A percentile compares a stretch with the other conserved stretches of the same genome.
These are phyloP conservation scores for Flaveria bidentis DNA, from an alignment of 129 eudicot genomes.

Conservation along the genomic window DNA sequence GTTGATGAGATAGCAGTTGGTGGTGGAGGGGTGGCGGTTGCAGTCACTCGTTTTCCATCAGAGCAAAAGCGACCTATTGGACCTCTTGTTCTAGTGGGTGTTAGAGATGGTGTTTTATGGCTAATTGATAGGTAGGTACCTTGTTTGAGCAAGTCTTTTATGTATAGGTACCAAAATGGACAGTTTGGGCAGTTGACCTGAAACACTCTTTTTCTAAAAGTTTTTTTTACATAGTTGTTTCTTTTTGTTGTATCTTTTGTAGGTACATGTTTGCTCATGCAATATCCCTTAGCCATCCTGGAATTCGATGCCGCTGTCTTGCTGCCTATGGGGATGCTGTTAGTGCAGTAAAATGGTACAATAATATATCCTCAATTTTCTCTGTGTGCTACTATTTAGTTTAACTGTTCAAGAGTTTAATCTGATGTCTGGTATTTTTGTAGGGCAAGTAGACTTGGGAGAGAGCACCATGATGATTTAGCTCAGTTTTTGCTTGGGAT, in stretches of 20 bases:
- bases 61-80: constrained; percentile 98
- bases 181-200: background rate
- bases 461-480: constrained; percentile 98
- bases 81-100: constrained; percentile 91
- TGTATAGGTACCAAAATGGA: background rate
- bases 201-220: background rate
- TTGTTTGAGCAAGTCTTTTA: background rate
- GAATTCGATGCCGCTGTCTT: constrained; percentile 97
- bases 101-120: constrained; percentile 96
- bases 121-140: constrained; percentile 71
- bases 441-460: constrained; percentile 97
- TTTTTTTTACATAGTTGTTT: background rate
- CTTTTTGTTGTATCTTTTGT: constrained; percentile 14
- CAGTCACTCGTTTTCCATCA: constrained; percentile 94
- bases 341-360: constrained; percentile 97
- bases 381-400: background rate
- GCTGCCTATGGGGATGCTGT: constrained; percentile 99
- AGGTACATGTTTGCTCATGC: constrained; percentile 99
- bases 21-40: constrained; percentile 97
- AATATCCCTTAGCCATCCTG: constrained; percentile 96
- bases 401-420: background rate
- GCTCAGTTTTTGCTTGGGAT: constrained; percentile 99
- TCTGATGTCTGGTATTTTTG: constrained; percentile 22
- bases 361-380: constrained; percentile 8
- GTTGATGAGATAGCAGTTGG: constrained; percentile 92